These are phyloP conservation scores for Onygenales sp. DNA, from an alignment of 2,329 filamentous ascomycete genomes.

Conservation along the genomic window DNA sequence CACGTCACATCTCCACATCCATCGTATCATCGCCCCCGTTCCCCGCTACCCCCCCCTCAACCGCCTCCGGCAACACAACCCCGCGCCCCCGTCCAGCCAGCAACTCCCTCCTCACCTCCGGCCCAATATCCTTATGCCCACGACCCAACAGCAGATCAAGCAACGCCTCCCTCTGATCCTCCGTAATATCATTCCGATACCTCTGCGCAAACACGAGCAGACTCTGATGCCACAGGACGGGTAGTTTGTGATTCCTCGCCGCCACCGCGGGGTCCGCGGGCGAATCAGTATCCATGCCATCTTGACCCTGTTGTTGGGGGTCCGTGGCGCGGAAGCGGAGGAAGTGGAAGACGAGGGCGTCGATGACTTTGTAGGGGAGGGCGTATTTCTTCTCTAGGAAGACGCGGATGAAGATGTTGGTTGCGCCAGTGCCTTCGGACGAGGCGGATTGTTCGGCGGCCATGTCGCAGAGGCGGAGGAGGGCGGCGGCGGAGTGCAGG, in stretches of 20 bases:
- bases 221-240: conserved; percentile 94
- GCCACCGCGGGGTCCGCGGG: conserved; percentile 31
- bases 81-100: conserved; percentile 81
- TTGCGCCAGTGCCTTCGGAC: conserved; percentile 78
- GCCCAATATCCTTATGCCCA: conserved; percentile 80
- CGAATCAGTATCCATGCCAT: conserved; percentile 45
- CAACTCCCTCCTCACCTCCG: conserved; percentile 81
- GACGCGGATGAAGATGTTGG: conserved; percentile 90
- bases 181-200: conserved; percentile 92
- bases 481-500: conserved; percentile 80
- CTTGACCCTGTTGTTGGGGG: conserved; percentile 34
- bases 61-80: conserved; percentile 44
- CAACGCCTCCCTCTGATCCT: conserved; percentile 85
- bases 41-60: conserved; percentile 38
- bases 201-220: conserved; percentile 85
- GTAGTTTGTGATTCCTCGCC: conserved; percentile 57
- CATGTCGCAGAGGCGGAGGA: conserved; percentile 90
- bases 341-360: conserved; percentile 94
- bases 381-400: conserved; percentile 96
- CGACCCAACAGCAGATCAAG: conserved; percentile 76
- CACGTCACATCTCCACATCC: conserved; percentile 47
- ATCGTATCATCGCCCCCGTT: conserved; percentile 84
- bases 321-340: conserved; percentile 71
- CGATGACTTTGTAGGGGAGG: conserved; percentile 86
- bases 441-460: conserved; percentile 74